phyloP scores from a whole-genome alignment of 139 green algal genomes.

The Auxenochlorella protothecoides region DNA sequence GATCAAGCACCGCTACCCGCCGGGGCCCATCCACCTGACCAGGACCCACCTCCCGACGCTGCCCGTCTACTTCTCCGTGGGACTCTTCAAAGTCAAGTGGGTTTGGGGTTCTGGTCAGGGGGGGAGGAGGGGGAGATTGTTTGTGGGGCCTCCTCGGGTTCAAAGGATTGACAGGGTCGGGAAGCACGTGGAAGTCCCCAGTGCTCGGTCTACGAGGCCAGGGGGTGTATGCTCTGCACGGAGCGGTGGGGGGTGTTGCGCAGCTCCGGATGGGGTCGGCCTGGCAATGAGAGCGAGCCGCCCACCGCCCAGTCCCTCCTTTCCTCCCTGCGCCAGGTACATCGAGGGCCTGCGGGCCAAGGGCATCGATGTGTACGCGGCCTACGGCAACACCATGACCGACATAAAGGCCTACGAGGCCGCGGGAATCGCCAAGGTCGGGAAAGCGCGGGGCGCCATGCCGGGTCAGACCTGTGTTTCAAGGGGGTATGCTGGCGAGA shows the following conservation, averaged over 20 bases:
- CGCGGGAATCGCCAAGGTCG: conserved; percentile 16
- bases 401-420: conserved; percentile 20
- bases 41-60: conserved; percentile 22
- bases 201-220: no score
- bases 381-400: conserved; percentile 27
- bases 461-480: background rate
- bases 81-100: conserved; percentile 22
- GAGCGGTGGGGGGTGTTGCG: no score
- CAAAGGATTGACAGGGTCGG: no score
- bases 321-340: conserved; percentile 2
- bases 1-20: conserved; percentile 20
- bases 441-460: background rate
- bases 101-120: no score
- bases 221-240: no score
- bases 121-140: no score
- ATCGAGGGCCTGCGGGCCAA: conserved; percentile 17
- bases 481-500: no score
- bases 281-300: no score
- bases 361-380: conserved; percentile 18
- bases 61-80: conserved; percentile 25
- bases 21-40: conserved; percentile 26
- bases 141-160: no score
- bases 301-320: no score
- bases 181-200: no score
- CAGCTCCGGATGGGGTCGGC: no score